A percentile compares a stretch with the other conserved stretches of the same genome.
These are phyloP conservation scores for Akebia trifoliata DNA, from an alignment of 164 flowering plant genomes.

Conservation along the genomic window DNA sequence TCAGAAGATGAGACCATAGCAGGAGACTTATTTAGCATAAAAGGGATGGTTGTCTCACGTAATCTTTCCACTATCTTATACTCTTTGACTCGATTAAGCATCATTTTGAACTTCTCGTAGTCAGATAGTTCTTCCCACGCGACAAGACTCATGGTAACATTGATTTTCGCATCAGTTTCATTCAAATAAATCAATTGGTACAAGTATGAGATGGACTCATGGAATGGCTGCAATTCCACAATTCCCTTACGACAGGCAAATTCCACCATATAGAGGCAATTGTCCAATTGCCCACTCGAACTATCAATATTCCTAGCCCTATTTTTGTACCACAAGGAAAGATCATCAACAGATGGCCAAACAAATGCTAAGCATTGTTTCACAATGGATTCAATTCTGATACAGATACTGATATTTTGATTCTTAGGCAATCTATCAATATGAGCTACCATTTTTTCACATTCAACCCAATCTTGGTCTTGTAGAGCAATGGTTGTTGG, in stretches of 20 bases:
- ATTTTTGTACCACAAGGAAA: slow-evolving; percentile 68
- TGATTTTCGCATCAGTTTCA: slow-evolving; percentile 39
- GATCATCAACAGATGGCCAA: slow-evolving; percentile 78
- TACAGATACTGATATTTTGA: slow-evolving; percentile 26
- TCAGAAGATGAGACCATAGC: slow-evolving; percentile 12
- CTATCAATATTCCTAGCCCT: slow-evolving; percentile 81
- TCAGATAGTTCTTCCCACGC: slow-evolving; percentile 75
- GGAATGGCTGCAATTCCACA: slow-evolving; percentile 56
- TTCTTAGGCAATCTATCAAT: slow-evolving; percentile 32
- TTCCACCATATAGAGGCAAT: slow-evolving; percentile 68
- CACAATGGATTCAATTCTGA: slow-evolving; percentile 68
- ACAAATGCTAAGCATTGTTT: slow-evolving; percentile 43
- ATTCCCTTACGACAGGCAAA: slow-evolving; percentile 74
- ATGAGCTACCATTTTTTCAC: slow-evolving; percentile 51
- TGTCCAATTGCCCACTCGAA: slow-evolving; percentile 84
- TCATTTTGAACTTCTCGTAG: slow-evolving; percentile 85
- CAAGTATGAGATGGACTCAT: slow-evolving; percentile 57
- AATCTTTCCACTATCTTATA: slow-evolving; percentile 54
- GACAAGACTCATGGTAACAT: slow-evolving; percentile 46
- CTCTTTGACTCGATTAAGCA: slow-evolving; percentile 69
- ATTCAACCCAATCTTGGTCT: slow-evolving; percentile 96
- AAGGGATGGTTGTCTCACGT: slow-evolving; percentile 61
- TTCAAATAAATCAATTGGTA: slow-evolving; percentile 71
- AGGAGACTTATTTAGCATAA: slow-evolving; percentile 46
- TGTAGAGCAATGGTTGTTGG: slow-evolving; percentile 54